These are phyloP conservation scores for Eimeria tenella DNA, from an alignment of 169 alveolate species.

Conservation along the genomic window DNA sequence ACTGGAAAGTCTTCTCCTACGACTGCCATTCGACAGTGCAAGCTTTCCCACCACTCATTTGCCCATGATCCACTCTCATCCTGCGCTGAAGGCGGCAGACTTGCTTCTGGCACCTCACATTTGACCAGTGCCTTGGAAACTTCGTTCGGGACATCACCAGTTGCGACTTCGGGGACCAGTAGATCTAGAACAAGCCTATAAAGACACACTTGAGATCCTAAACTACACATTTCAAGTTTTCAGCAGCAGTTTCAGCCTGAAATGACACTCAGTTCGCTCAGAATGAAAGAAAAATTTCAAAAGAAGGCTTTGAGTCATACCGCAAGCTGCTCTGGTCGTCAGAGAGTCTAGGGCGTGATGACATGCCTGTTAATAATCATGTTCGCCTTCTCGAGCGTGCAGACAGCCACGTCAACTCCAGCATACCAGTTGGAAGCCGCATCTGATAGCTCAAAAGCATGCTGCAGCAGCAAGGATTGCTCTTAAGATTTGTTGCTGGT, in stretches of 20 bases:
- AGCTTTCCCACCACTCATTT: slow-evolving; percentile 37
- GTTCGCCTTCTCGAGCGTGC: slow-evolving; percentile 91
- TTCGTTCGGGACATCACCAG: background rate
- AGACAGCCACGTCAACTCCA: slow-evolving; percentile 85
- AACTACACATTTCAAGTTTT: no score
- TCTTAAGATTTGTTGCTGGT: no score
- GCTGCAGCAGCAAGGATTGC: background rate
- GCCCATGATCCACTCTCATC: slow-evolving; percentile 16
- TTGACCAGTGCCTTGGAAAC: background rate
- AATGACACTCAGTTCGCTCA: background rate
- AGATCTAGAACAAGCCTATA: slow-evolving; percentile 55
- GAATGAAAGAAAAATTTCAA: no score
- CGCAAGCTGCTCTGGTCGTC: no score
- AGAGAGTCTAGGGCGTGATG: no score
- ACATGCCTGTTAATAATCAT: slow-evolving; percentile 83
- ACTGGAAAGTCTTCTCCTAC: slow-evolving; percentile 58
- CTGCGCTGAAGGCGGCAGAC: background rate
- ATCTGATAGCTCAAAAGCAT: slow-evolving; percentile 25
- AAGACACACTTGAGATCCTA: background rate
- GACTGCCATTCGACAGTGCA: slow-evolving; percentile 43
- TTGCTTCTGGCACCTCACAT: background rate
- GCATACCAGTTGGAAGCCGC: slow-evolving; percentile 77
- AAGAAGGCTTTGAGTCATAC: no score
- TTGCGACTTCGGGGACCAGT: slow-evolving; percentile 45
- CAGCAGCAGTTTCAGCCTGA: background rate